Evolutionary conservation across 495 filamentous ascomycete species (phyloP).

Genomic region (Halenospora varia): DNA sequence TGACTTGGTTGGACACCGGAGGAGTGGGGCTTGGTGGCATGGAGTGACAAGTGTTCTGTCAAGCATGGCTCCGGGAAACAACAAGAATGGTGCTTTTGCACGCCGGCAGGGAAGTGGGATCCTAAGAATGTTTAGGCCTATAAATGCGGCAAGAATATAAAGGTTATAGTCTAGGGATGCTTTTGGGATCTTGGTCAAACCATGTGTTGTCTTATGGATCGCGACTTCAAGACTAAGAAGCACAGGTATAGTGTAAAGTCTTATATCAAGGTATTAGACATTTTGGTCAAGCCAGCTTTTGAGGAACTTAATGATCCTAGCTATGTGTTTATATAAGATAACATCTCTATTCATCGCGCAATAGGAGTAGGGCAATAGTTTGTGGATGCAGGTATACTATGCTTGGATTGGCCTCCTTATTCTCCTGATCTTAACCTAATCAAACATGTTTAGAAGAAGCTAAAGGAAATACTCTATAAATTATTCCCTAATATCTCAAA

Average conservation of each 20-base stretch:
- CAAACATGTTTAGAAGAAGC: neutral
- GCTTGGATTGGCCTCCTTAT: neutral
- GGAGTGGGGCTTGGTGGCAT: neutral
- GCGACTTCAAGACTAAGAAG: constrained; percentile 5
- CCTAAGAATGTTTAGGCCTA: neutral
- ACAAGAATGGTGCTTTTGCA: neutral
- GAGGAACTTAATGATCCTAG: neutral
- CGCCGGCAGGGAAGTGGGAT: neutral
- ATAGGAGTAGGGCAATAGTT: neutral
- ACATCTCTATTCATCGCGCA: neutral
- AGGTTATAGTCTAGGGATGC: neutral
- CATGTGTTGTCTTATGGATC: neutral
- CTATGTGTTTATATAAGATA: constrained; percentile 6
- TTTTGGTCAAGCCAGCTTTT: neutral
- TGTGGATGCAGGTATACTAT: neutral
- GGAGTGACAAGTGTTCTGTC: neutral
- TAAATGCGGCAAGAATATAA: neutral
- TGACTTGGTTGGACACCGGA: neutral
- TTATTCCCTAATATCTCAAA: neutral
- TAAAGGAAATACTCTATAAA: neutral
- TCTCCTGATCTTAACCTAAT: constrained; percentile 5
- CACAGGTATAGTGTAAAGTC: neutral
- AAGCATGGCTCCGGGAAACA: neutral
- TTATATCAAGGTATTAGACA: constrained; percentile 1
- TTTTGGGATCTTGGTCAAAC: neutral